Conservation (phyloP, 306 rosid genomes). For the Cucumis melo region DNA sequence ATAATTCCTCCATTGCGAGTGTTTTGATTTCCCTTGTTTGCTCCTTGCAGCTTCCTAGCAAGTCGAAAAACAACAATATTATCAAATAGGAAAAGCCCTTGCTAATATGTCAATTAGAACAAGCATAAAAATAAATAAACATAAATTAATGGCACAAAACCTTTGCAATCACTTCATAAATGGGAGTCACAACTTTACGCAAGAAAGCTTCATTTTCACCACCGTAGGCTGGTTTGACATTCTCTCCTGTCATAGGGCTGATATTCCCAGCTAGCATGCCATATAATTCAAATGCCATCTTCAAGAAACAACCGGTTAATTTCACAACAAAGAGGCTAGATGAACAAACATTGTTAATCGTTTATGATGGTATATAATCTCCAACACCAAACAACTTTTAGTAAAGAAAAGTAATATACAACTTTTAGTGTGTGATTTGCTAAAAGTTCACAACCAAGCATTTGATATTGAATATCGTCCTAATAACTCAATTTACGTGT, state of each 20-base stretch:
- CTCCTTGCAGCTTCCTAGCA: slow-evolving; percentile 72
- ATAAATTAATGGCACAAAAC: slow-evolving; percentile 19
- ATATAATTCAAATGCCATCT: slow-evolving; percentile 98
- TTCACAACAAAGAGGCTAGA: neutral
- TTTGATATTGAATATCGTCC: neutral
- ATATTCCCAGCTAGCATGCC: slow-evolving; percentile 99
- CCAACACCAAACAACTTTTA: neutral
- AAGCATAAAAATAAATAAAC: neutral
- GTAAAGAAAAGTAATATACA: neutral
- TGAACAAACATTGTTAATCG: neutral
- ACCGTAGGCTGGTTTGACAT: slow-evolving; percentile 95
- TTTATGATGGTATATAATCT: neutral
- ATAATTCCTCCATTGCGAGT: slow-evolving; percentile 98
- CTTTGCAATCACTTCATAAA: slow-evolving; percentile 84
- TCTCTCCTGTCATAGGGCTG: slow-evolving; percentile 97
- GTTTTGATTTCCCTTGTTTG: slow-evolving; percentile 83
- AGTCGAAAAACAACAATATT: neutral
- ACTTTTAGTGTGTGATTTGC: neutral
- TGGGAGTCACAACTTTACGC: slow-evolving; percentile 84
- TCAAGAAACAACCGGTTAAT: slow-evolving; percentile 19
- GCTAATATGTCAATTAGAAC: neutral
- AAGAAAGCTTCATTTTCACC: slow-evolving; percentile 93
- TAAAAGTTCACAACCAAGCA: neutral
- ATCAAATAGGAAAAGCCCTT: slow-evolving; percentile 1
- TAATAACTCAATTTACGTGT: neutral